Conservation (phyloP, 805 yeast species). For the Millerozyma miso region DNA sequence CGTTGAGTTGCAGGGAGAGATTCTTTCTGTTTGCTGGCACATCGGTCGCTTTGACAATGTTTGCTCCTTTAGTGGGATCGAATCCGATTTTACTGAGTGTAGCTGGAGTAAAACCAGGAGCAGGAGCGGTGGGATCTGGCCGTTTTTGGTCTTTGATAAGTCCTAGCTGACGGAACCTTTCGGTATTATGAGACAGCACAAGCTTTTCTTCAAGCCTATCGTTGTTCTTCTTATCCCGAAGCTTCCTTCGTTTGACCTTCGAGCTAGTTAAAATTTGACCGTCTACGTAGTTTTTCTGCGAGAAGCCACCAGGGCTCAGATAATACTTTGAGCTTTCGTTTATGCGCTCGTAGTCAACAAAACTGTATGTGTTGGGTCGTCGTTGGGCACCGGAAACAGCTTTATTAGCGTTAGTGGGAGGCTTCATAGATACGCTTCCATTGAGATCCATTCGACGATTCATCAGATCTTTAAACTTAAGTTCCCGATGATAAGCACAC, state of each 20-base stretch:
- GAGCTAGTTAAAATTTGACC: conserved; percentile 40
- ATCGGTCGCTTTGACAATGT: background rate
- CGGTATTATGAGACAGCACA: conserved; percentile 15
- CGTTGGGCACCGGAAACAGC: conserved; percentile 18
- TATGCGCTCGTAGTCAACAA: conserved; percentile 13
- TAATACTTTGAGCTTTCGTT: conserved; percentile 22
- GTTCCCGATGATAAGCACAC: conserved; percentile 72
- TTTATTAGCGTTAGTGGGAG: conserved; percentile 40
- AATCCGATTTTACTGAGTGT: conserved; percentile 44
- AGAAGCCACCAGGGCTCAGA: conserved; percentile 11
- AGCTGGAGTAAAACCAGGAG: conserved; percentile 34
- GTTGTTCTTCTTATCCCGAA: conserved; percentile 25
- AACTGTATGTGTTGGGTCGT: conserved; percentile 8
- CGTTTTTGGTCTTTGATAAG: conserved; percentile 9
- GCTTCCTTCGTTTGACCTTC: conserved; percentile 32
- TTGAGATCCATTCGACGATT: conserved; percentile 76
- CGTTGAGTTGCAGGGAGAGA: conserved; percentile 12
- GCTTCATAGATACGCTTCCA: conserved; percentile 51
- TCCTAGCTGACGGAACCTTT: conserved; percentile 18
- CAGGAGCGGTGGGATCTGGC: conserved; percentile 5
- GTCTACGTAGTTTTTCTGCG: conserved; percentile 37
- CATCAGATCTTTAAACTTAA: conserved; percentile 45
- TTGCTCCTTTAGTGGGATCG: conserved; percentile 39
- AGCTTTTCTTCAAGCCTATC: conserved; percentile 36
- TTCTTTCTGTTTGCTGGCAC: conserved; percentile 5